Evolutionary conservation across 352 stramenopile genomes (phyloP).

Genomic region (Pythium rhizo-oryzae): DNA sequence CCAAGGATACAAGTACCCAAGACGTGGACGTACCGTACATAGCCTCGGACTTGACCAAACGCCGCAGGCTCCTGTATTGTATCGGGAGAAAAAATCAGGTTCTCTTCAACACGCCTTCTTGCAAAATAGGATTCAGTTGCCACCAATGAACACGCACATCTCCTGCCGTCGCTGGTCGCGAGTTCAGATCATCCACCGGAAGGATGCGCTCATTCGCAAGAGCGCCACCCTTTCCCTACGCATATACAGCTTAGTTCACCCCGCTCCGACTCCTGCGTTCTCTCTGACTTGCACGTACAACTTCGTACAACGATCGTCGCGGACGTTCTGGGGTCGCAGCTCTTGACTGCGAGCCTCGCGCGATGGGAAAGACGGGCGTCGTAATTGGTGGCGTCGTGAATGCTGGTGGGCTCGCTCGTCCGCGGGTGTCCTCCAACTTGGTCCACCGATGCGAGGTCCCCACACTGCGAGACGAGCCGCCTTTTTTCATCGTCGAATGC

Average conservation of each 20-base stretch:
- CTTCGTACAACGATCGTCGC: slow-evolving; percentile 25
- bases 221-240: slow-evolving; percentile 9
- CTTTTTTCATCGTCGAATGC: slow-evolving; percentile 34
- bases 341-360: slow-evolving; percentile 3
- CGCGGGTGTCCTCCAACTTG: slow-evolving; percentile 39
- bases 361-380: slow-evolving; percentile 8
- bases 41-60: slow-evolving; percentile 41
- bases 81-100: background rate
- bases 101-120: background rate
- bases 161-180: slow-evolving; percentile 34
- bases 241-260: background rate
- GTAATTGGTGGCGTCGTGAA: slow-evolving; percentile 4
- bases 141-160: slow-evolving; percentile 23
- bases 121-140: background rate
- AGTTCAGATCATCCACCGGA: slow-evolving; percentile 24
- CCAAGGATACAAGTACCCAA: background rate
- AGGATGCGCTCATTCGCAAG: slow-evolving; percentile 19
- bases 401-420: slow-evolving; percentile 1
- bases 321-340: background rate
- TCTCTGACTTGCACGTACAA: slow-evolving; percentile 11
- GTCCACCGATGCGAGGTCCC: slow-evolving; percentile 52
- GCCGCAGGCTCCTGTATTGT: slow-evolving; percentile 27
- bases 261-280: too few species aligned
- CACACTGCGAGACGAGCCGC: slow-evolving; percentile 36
- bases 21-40: slow-evolving; percentile 45